Evolutionary conservation across 495 filamentous ascomycete species (phyloP).

Genomic region (Letharia columbiana): DNA sequence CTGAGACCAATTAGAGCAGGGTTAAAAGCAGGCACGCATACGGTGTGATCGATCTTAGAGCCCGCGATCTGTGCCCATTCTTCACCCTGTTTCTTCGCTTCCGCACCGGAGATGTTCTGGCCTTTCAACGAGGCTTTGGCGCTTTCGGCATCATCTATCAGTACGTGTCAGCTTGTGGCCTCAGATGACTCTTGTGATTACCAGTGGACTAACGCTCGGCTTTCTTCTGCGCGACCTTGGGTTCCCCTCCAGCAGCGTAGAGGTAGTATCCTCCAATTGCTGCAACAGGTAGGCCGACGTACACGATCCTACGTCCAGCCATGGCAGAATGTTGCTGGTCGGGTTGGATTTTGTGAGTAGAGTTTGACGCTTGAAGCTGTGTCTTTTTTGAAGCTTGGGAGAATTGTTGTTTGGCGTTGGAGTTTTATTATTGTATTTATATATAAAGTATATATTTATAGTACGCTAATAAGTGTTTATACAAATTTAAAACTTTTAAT

Average conservation of each 20-base stretch:
- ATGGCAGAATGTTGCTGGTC: neutral
- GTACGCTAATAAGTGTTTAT: no score
- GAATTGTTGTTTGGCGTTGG: neutral
- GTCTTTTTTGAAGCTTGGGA: neutral
- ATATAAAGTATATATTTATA: no score
- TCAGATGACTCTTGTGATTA: neutral
- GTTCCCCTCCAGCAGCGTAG: constrained; percentile 75
- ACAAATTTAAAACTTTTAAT: no score
- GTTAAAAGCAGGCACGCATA: constrained; percentile 30
- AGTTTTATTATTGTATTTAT: no score
- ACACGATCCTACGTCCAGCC: constrained; percentile 18
- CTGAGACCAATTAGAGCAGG: constrained; percentile 5
- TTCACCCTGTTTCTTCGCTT: constrained; percentile 46
- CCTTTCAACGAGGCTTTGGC: constrained; percentile 58
- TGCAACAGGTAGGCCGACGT: constrained; percentile 53
- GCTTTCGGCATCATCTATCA: constrained; percentile 35
- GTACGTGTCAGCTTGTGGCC: constrained; percentile 5
- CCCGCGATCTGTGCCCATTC: constrained; percentile 44
- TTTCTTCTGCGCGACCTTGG: constrained; percentile 72
- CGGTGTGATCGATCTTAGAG: constrained; percentile 46
- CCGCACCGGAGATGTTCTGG: constrained; percentile 44
- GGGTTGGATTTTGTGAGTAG: neutral
- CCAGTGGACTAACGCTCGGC: constrained; percentile 56
- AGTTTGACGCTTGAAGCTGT: neutral
- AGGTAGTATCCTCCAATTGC: constrained; percentile 81